Base-by-base conservation (phyloP, 768 basidiomycete genomes). In the Phanerochaete carnosa region DNA sequence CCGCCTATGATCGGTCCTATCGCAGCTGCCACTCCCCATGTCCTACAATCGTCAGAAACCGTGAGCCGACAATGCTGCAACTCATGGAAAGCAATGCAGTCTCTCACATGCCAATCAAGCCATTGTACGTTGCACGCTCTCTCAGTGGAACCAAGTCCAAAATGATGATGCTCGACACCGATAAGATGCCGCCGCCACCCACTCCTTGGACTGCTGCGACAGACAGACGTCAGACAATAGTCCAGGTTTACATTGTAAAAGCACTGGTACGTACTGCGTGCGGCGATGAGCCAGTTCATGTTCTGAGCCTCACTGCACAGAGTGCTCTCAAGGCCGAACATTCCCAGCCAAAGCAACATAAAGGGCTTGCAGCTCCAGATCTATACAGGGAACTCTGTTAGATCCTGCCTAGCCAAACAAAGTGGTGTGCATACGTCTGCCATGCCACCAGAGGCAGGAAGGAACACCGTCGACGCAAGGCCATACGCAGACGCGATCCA, bases 251-350 rank as follows among this genome's bases (percentile, higher is more conserved):
- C 54, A n/a, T 32, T 35, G 2, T 22, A n/a, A 25, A 22, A 35
- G 30, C 8, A 6, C 15, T 29, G 9, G 45, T 3, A 57, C 61
- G 25, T 54, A 62, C 61, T 68, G 26, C 79, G 64, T 0, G 72
- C 77, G 5, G 71, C 76, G 45, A 81, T 78, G 1, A 78, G 62
- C 72, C 73, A 73, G 3, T 64, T 58, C 76, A 80, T 78, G 49
- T 49, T 74, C 43, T 72, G 62, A 0, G 77, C 77, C 0, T 74
- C 68, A 0, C 76, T 79, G 22, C 70, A 71, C 1, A 80, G 28
- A 0, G 74, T 76, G 7, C 72, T 73, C 0, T 79, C 79, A 15
- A 77, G 32, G 0, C 74, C 73, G 57, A 78, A 77, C 15, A 71
- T 55, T 0, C 64, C 29, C 15, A 78, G 57, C 32, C 64, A 67